These are phyloP conservation scores for Starmerella etchellsii DNA, from an alignment of 805 yeast genomes.

Conservation along the genomic window DNA sequence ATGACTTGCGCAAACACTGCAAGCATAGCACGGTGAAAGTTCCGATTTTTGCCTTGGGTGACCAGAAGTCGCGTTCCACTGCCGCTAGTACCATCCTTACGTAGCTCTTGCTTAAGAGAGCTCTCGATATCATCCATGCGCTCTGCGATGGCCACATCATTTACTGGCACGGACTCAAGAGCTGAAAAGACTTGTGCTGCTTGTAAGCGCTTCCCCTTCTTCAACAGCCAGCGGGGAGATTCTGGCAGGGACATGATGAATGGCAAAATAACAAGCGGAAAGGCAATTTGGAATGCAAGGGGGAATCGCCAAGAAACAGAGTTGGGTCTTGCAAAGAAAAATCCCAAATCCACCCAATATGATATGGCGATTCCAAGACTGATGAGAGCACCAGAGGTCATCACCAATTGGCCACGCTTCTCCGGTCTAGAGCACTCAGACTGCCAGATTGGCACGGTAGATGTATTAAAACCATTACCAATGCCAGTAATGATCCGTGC, in stretches of 20 bases:
- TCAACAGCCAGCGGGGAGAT: slow-evolving; percentile 70
- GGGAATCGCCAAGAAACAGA: slow-evolving; percentile 58
- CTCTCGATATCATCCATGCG: slow-evolving; percentile 12
- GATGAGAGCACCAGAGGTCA: slow-evolving; percentile 51
- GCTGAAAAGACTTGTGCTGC: slow-evolving; percentile 38
- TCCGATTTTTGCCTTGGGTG: slow-evolving; percentile 18
- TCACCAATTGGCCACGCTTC: slow-evolving; percentile 48
- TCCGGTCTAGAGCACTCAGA: slow-evolving; percentile 53
- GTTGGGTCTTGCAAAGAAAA: slow-evolving; percentile 45
- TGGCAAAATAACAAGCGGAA: slow-evolving; percentile 15
- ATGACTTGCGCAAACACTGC: slow-evolving; percentile 25
- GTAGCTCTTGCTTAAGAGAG: slow-evolving; percentile 9
- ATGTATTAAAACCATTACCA: slow-evolving; percentile 61
- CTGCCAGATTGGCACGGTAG: slow-evolving; percentile 66
- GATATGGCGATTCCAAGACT: slow-evolving; percentile 58
- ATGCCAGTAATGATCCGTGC: slow-evolving; percentile 57
- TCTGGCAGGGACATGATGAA: slow-evolving; percentile 54
- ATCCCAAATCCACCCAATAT: slow-evolving; percentile 58
- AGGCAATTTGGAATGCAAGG: slow-evolving; percentile 40
- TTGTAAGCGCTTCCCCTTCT: slow-evolving; percentile 39
- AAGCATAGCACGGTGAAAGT: slow-evolving; percentile 28
- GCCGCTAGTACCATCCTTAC: slow-evolving; percentile 5
- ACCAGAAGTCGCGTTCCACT: slow-evolving; percentile 30
- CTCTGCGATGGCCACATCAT: slow-evolving; percentile 2
- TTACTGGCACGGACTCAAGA: slow-evolving; percentile 22